Percentiles rank a stretch among this genome's conserved stretches.
phyloP scores from a whole-genome alignment of 371 early-diverging fungal species.

The Apophysomyces trapeziformis region DNA sequence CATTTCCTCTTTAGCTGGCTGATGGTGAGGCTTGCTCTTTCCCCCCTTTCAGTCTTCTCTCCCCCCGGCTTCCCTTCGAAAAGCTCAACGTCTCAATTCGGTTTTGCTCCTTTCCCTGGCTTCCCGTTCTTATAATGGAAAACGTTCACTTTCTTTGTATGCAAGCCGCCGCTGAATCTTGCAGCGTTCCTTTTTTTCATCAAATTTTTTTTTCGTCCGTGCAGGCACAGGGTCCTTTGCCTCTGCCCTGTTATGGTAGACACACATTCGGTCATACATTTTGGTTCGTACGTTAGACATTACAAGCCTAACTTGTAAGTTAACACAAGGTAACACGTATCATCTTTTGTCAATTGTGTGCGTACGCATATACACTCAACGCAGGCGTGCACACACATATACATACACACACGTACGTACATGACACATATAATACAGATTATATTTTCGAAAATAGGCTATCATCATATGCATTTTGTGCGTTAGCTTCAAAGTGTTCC shows the following conservation, averaged over 20 bases:
- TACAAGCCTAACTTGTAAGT: neutral
- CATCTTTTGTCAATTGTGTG: too few relatives aligned
- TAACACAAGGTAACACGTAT: too few relatives aligned
- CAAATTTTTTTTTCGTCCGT: neutral
- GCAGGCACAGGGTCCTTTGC: slow-evolving; percentile 4
- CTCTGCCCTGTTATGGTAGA: neutral
- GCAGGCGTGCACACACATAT: too few relatives aligned
- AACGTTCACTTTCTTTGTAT: neutral
- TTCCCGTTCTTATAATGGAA: neutral
- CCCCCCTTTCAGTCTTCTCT: neutral
- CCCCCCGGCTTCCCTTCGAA: neutral
- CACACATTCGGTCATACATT: neutral
- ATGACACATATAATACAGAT: too few relatives aligned
- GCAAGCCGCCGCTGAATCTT: slow-evolving; percentile 10
- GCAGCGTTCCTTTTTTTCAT: slow-evolving; percentile 8
- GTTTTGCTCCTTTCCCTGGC: neutral
- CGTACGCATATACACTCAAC: too few relatives aligned
- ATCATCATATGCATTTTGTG: neutral
- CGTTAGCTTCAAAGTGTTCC: neutral
- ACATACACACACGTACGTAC: too few relatives aligned
- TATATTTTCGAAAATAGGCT: neutral
- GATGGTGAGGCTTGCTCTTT: neutral
- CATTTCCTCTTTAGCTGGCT: slow-evolving; percentile 7
- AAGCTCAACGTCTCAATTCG: neutral
- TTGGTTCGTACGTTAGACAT: neutral